A percentile compares a stretch with the other conserved stretches of the same genome.
phyloP scores from a whole-genome alignment of 495 filamentous ascomycete genomes.

The Aspergillus panamensis region DNA sequence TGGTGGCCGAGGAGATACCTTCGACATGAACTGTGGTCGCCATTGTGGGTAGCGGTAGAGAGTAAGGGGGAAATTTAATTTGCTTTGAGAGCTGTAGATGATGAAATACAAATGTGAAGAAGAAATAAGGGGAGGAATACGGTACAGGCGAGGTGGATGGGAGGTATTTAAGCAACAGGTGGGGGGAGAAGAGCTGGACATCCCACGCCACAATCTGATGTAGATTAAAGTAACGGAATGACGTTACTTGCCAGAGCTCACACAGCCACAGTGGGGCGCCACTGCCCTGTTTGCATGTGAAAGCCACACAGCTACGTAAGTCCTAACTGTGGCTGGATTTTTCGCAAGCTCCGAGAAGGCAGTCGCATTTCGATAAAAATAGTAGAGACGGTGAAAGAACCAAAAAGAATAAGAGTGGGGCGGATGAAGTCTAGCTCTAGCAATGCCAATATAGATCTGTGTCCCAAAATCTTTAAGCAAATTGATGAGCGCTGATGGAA shows the following conservation, averaged over 20 bases:
- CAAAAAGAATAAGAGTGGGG: conserved; percentile 1
- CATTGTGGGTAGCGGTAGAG: conserved; percentile 27
- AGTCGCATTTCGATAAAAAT: conserved; percentile 19
- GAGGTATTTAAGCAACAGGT: conserved; percentile 11
- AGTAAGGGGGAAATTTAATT: neutral
- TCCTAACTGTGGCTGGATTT: conserved; percentile 1
- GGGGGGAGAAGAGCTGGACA: neutral
- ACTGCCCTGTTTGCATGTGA: conserved; percentile 6
- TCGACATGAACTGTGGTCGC: conserved; percentile 57
- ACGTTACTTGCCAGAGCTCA: conserved; percentile 1
- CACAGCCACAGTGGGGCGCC: conserved; percentile 26
- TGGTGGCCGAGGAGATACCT: conserved; percentile 76
- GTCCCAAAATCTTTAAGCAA: neutral
- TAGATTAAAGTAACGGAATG: conserved; percentile 14
- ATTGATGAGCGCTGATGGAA: neutral
- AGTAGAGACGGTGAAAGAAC: conserved; percentile 3
- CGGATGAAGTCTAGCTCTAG: neutral
- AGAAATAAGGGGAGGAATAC: neutral
- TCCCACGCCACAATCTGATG: conserved; percentile 11
- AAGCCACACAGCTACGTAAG: conserved; percentile 1
- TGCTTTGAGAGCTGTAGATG: neutral
- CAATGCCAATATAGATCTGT: neutral
- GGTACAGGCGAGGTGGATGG: neutral
- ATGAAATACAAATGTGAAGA: neutral
- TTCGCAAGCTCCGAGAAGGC: conserved; percentile 1